A percentile compares a stretch with the other conserved stretches of the same genome.
Conservation (phyloP, 768 basidiomycete genomes). For the Trametes gibbosa region DNA sequence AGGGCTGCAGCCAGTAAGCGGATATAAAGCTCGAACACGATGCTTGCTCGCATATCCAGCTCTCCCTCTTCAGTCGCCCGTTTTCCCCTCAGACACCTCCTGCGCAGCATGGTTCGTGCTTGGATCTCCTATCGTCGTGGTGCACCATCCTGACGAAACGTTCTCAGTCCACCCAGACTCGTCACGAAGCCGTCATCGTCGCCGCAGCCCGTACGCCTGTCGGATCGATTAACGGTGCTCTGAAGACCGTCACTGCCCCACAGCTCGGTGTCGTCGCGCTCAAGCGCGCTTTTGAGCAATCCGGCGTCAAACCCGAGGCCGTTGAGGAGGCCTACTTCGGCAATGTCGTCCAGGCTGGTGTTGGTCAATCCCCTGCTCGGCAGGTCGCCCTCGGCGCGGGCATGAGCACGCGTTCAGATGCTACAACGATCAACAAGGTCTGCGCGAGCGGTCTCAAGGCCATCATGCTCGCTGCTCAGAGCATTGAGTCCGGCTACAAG, state of each 20-base stretch:
- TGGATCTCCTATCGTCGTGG: not conserved
- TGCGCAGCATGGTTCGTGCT: conserved; percentile 30
- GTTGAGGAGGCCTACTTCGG: conserved; percentile 98
- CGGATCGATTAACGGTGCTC: conserved; percentile 85
- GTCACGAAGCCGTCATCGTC: conserved; percentile 88
- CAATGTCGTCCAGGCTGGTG: conserved; percentile 96
- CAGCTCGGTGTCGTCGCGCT: conserved; percentile 88
- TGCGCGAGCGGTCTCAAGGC: conserved; percentile 98
- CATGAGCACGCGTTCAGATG: conserved; percentile 80
- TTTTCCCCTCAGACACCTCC: conserved; percentile 29
- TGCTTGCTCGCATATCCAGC: conserved; percentile 24
- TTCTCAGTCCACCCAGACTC: conserved; percentile 25
- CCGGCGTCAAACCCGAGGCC: conserved; percentile 72
- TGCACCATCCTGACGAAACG: conserved; percentile 33
- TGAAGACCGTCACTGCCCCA: conserved; percentile 86
- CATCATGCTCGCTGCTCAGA: conserved; percentile 91
- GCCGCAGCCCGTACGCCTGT: conserved; percentile 93
- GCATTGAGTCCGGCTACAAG: conserved; percentile 82
- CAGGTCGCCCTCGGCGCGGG: conserved; percentile 95
- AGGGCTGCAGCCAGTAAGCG: conserved; percentile 13
- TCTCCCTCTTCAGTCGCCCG: conserved; percentile 37
- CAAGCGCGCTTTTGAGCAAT: conserved; percentile 84
- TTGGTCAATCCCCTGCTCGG: conserved; percentile 96
- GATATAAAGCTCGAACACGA: conserved; percentile 21
- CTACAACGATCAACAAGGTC: conserved; percentile 99